Percentiles rank a stretch among this genome's conserved stretches.
Evolutionary conservation across 2,329 filamentous ascomycete species (phyloP).

Genomic region (Aspergillus awamori): DNA sequence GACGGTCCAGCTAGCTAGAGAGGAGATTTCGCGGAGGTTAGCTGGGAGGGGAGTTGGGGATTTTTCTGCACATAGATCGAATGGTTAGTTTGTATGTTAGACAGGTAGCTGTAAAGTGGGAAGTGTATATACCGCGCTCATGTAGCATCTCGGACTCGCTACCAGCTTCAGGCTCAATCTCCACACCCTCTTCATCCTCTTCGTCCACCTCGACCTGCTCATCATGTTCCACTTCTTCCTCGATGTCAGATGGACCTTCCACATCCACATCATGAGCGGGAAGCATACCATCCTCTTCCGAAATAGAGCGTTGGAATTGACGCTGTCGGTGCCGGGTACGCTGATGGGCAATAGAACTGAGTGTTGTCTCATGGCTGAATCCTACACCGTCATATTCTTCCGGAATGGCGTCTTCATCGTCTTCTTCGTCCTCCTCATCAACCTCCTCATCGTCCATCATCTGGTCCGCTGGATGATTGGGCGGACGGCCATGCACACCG

Average conservation of each 20-base stretch:
- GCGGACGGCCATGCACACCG: conserved; percentile 15
- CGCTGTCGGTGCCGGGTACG: too few relatives aligned
- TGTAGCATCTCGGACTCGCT: conserved; percentile 33
- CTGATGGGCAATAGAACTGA: too few relatives aligned
- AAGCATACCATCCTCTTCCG: neutral
- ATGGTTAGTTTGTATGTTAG: neutral
- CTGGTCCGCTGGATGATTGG: conserved; percentile 1
- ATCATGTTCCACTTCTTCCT: neutral
- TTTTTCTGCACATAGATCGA: conserved; percentile 28
- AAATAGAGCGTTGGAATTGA: neutral
- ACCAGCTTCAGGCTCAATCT: neutral
- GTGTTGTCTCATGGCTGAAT: too few relatives aligned
- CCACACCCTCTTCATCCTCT: conserved; percentile 24
- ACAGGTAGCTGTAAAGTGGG: neutral
- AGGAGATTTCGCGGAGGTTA: conserved; percentile 64
- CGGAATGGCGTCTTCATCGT: neutral
- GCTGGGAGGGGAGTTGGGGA: conserved; percentile 42
- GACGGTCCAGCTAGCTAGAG: conserved; percentile 67
- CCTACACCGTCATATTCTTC: too few relatives aligned
- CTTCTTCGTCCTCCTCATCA: neutral
- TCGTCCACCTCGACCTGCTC: conserved; percentile 21
- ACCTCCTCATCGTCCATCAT: conserved; percentile 11
- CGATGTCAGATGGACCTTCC: neutral
- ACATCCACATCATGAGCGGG: neutral
- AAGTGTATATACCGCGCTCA: conserved; percentile 33